Percentiles rank a stretch among this genome's conserved stretches.
Evolutionary conservation across 23 red algal species (phyloP).

Genomic region (Cyanidioschyzon merolae): DNA sequence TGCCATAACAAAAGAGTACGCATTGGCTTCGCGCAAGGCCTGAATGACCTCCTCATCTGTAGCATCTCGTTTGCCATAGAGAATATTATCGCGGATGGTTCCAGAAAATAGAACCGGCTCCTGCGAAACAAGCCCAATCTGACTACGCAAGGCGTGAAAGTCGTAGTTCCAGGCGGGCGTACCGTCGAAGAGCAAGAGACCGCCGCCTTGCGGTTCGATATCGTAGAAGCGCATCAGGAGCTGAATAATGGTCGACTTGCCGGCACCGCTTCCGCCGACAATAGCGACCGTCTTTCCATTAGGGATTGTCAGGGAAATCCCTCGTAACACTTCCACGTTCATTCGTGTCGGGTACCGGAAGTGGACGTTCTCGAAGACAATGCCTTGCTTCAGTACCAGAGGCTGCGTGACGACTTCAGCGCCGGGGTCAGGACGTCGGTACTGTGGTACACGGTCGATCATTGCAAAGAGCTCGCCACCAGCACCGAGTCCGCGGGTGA

Average conservation of each 20-base stretch:
- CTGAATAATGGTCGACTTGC: slow-evolving; percentile 65
- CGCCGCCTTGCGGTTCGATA: slow-evolving; percentile 22
- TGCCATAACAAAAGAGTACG: slow-evolving; percentile 47
- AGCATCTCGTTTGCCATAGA: slow-evolving; percentile 43
- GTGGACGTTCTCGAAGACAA: slow-evolving; percentile 45
- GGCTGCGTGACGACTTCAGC: slow-evolving; percentile 17
- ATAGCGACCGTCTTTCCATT: slow-evolving; percentile 64
- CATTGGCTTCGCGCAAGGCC: slow-evolving; percentile 67
- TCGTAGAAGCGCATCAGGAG: slow-evolving; percentile 70
- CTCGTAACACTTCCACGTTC: slow-evolving; percentile 59
- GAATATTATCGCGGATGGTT: slow-evolving; percentile 65
- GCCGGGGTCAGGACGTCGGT: slow-evolving; percentile 28
- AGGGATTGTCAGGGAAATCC: slow-evolving; percentile 34
- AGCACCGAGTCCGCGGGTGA: slow-evolving; percentile 43
- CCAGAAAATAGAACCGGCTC: slow-evolving; percentile 62
- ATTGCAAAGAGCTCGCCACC: slow-evolving; percentile 53
- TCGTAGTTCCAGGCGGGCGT: slow-evolving; percentile 21
- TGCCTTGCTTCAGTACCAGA: slow-evolving; percentile 21
- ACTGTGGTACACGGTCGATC: slow-evolving; percentile 37
- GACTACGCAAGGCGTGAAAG: slow-evolving; percentile 34
- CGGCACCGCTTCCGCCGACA: slow-evolving; percentile 72
- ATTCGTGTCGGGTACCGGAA: slow-evolving; percentile 67
- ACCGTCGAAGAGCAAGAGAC: slow-evolving; percentile 42
- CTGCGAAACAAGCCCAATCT: slow-evolving; percentile 76
- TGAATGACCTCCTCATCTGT: slow-evolving; percentile 40